Conservation (phyloP, 2,329 filamentous ascomycete genomes). For the Shiraia sp. region DNA sequence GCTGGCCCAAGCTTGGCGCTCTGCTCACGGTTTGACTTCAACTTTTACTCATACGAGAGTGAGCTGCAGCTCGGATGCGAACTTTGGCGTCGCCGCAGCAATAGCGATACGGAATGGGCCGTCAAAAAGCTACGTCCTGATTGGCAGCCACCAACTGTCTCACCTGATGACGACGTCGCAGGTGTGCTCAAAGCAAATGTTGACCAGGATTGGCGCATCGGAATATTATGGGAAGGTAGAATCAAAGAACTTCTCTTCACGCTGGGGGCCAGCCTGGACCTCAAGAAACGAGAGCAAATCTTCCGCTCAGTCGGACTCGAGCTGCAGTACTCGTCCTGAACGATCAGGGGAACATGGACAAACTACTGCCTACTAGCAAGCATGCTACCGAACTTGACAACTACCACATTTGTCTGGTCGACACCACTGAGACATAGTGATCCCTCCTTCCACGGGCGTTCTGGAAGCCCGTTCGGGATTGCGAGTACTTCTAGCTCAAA, state of each 20-base stretch:
- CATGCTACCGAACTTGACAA: background rate
- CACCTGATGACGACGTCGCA: slow-evolving; percentile 67
- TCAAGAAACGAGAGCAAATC: slow-evolving; percentile 74
- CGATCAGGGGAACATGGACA: slow-evolving; percentile 22
- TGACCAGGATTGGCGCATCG: slow-evolving; percentile 84
- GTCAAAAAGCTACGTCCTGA: slow-evolving; percentile 48
- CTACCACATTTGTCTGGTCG: background rate
- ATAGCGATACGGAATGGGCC: slow-evolving; percentile 50
- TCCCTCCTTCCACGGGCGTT: slow-evolving; percentile 14
- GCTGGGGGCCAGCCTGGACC: slow-evolving; percentile 81
- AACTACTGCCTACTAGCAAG: too few species aligned
- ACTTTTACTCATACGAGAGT: slow-evolving; percentile 97
- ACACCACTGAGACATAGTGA: slow-evolving; percentile 7
- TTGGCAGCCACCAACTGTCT: slow-evolving; percentile 40
- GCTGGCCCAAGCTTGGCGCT: slow-evolving; percentile 82
- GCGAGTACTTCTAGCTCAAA: slow-evolving; percentile 15
- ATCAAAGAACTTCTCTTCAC: slow-evolving; percentile 93
- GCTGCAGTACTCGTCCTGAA: slow-evolving; percentile 79
- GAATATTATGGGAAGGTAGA: slow-evolving; percentile 88
- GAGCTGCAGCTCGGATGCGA: slow-evolving; percentile 91
- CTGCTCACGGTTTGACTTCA: slow-evolving; percentile 92
- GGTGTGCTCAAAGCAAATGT: slow-evolving; percentile 89
- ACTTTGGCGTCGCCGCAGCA: slow-evolving; percentile 72
- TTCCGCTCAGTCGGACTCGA: slow-evolving; percentile 78
- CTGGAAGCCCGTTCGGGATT: slow-evolving; percentile 18